These are phyloP conservation scores for Lagerstroemia speciosa DNA, from an alignment of 345 rosid genomes.

Conservation along the genomic window DNA sequence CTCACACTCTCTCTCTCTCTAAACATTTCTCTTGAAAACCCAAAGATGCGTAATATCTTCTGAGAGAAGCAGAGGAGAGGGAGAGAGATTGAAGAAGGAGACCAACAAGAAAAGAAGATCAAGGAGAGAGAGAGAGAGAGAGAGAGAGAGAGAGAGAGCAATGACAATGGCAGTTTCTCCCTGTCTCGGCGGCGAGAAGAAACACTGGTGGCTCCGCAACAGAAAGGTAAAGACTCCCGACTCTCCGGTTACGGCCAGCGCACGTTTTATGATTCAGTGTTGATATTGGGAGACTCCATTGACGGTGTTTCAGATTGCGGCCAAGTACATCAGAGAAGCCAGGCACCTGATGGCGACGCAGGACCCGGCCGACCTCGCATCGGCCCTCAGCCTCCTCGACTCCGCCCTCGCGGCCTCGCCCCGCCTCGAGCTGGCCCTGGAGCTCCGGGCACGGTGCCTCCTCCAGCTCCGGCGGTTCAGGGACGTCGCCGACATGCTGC, in stretches of 20 bases:
- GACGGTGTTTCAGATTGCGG: conserved; percentile 38
- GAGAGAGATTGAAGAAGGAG: too few relatives aligned
- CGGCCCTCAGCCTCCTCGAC: conserved; percentile 55
- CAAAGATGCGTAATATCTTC: too few relatives aligned
- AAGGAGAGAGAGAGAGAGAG: too few relatives aligned
- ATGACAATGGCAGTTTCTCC: conserved; percentile 32
- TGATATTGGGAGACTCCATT: background rate
- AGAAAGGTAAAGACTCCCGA: conserved; percentile 36
- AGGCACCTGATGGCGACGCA: conserved; percentile 46
- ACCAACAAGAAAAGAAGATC: too few relatives aligned
- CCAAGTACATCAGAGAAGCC: conserved; percentile 61
- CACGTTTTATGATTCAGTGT: background rate
- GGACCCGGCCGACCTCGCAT: conserved; percentile 44
- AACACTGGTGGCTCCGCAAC: conserved; percentile 79
- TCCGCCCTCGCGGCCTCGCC: conserved; percentile 63
- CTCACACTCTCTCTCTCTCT: background rate
- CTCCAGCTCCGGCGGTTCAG: too few relatives aligned
- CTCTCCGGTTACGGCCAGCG: background rate
- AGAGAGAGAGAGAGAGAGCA: conserved; percentile 4
- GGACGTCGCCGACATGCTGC: too few relatives aligned
- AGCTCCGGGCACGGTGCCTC: too few relatives aligned
- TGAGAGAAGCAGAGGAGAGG: background rate
- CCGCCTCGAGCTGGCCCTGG: conserved; percentile 54
- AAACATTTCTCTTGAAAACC: too few relatives aligned
- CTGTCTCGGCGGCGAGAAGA: conserved; percentile 30